Base-by-base conservation (phyloP, 1,284 basidiomycete genomes). In the Vanrija humicola region DNA sequence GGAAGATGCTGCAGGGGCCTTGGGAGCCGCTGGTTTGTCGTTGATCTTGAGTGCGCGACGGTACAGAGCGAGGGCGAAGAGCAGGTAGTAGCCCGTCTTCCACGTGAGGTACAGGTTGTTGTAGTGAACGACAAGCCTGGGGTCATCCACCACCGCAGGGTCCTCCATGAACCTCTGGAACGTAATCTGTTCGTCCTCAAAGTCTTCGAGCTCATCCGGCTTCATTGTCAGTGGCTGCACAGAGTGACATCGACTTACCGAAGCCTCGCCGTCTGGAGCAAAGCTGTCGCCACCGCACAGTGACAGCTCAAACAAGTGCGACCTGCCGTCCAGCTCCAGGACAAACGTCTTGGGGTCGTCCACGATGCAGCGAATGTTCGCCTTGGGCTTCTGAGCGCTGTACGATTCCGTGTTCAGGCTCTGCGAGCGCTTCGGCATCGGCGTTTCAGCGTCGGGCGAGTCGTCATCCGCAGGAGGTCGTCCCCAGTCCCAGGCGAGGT, bases 91-190 rank as follows among this genome's bases (percentile, higher is more conserved):
- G 1, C 78, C 79, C 39, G 78, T 79, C 46, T 78, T 72, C 79
- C 81, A 82, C 6, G 80, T 79, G 46, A 81, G 68, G 67, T 78
- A 80, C 59, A 66, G 60, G n/a, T 67, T 66, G 42, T 74, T 68
- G 65, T 81, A 82, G 39, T 77, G 70, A 21, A 82, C 67, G 25
- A 81, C 79, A 14, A 82, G 68, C 34, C 75, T 65, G 14, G 77
- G 72, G 58, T 81, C 77, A 54, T 81, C 78, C 6, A 80, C 74
- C n/a, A 81, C 64, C 3, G 71, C 65, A 2, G 75, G 69, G 49
- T 80, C 77, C 54, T 78, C 74, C 47, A 81, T 72, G 63, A 82
- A 83, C 16, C 72, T 70, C 59, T 77, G 73, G 65, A 79, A 82
- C 7, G 79, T 74, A n/a, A 82, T 65, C 10, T 79, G 72, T 15